Evolutionary conservation across 2,329 filamentous ascomycete species (phyloP).

Genomic region (Trichoderma sp.): DNA sequence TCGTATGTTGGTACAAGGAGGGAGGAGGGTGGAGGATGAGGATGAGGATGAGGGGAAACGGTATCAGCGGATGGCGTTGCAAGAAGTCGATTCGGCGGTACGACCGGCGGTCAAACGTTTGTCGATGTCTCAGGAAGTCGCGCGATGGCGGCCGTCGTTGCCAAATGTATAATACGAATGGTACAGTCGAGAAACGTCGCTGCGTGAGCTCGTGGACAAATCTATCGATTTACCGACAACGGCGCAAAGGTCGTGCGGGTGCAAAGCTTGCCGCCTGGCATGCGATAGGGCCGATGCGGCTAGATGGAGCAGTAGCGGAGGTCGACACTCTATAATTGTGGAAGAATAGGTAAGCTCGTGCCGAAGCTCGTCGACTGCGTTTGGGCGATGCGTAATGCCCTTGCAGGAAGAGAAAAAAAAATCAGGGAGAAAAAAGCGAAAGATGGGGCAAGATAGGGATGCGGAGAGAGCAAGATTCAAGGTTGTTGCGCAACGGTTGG

Average conservation of each 20-base stretch:
- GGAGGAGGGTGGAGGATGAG: background rate
- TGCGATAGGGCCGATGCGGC: slow-evolving; percentile 10
- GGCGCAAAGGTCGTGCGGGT: slow-evolving; percentile 9
- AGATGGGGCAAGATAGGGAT: slow-evolving; percentile 19
- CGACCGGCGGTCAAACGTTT: slow-evolving; percentile 8
- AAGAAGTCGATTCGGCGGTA: background rate
- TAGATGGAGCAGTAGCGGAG: slow-evolving; percentile 8
- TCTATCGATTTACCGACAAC: slow-evolving; percentile 8
- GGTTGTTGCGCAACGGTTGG: slow-evolving; percentile 20
- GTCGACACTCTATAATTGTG: background rate
- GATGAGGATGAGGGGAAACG: background rate
- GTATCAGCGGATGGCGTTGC: slow-evolving; percentile 7
- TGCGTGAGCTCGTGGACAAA: background rate
- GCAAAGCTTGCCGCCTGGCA: slow-evolving; percentile 16
- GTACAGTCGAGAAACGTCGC: background rate
- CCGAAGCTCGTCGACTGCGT: background rate
- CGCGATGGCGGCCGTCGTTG: slow-evolving; percentile 6
- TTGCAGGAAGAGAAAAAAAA: background rate
- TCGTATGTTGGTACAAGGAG: slow-evolving; percentile 5
- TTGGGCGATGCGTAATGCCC: background rate
- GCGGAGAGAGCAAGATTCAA: slow-evolving; percentile 15
- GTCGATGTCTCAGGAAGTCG: slow-evolving; percentile 12
- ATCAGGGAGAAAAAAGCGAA: background rate
- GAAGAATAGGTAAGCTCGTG: slow-evolving; percentile 17
- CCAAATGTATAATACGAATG: background rate